These are phyloP conservation scores for Epichloe glyceriae DNA, from an alignment of 2,329 filamentous ascomycete genomes.

Conservation along the genomic window DNA sequence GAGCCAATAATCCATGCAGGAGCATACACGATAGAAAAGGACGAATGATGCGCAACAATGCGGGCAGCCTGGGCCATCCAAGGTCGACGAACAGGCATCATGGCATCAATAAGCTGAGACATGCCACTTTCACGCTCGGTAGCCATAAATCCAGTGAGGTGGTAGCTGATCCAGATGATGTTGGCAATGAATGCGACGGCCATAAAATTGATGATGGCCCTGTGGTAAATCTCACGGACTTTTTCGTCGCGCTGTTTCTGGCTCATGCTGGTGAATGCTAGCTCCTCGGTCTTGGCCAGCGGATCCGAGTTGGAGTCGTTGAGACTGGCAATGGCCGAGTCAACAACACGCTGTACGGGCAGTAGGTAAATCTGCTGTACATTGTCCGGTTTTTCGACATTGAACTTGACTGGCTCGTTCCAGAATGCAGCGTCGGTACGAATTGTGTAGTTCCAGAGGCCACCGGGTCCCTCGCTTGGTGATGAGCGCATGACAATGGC, in stretches of 20 bases:
- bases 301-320: constrained; percentile 29
- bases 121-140: constrained; percentile 78
- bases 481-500: constrained; percentile 66
- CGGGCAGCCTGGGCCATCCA: constrained; percentile 71
- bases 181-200: constrained; percentile 69
- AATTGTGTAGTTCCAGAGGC: constrained; percentile 77
- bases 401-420: constrained; percentile 44
- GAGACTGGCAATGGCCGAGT: constrained; percentile 52
- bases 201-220: constrained; percentile 59
- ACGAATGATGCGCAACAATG: constrained; percentile 65
- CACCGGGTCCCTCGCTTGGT: constrained; percentile 52
- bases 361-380: constrained; percentile 66
- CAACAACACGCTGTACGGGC: constrained; percentile 68
- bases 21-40: constrained; percentile 67
- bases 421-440: constrained; percentile 57
- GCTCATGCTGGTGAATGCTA: constrained; percentile 63
- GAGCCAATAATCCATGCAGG: constrained; percentile 74
- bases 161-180: constrained; percentile 72
- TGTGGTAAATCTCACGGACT: constrained; percentile 59
- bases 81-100: constrained; percentile 64
- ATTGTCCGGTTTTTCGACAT: constrained; percentile 52
- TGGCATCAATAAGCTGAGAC: constrained; percentile 78
- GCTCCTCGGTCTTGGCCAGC: constrained; percentile 41
- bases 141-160: constrained; percentile 75
- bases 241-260: constrained; percentile 50